Evolutionary conservation across 2,329 filamentous ascomycete species (phyloP).

Genomic region (Stachybotrys echinatus): DNA sequence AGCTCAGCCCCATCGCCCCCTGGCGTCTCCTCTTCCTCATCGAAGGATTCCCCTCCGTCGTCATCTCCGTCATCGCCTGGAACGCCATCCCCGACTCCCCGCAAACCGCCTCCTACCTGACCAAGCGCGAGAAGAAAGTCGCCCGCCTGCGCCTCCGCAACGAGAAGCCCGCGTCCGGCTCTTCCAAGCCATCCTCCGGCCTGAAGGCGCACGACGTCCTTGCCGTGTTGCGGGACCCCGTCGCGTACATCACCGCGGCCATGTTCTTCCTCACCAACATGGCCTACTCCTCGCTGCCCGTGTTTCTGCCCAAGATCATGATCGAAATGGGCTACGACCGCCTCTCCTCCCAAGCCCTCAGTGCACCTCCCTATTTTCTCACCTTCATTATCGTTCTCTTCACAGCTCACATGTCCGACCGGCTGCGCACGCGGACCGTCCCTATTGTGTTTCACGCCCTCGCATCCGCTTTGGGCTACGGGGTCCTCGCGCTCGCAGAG

Average conservation of each 20-base stretch:
- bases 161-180: slow-evolving; percentile 29
- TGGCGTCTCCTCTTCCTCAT: slow-evolving; percentile 84
- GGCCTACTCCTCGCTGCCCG: slow-evolving; percentile 80
- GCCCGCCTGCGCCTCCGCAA: slow-evolving; percentile 62
- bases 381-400: slow-evolving; percentile 68
- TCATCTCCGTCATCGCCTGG: slow-evolving; percentile 72
- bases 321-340: slow-evolving; percentile 68
- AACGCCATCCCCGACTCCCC: slow-evolving; percentile 72
- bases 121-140: slow-evolving; percentile 59
- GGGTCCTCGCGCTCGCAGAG: slow-evolving; percentile 56
- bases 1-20: slow-evolving; percentile 63
- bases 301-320: slow-evolving; percentile 81
- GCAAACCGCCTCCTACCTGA: slow-evolving; percentile 58
- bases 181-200: slow-evolving; percentile 18
- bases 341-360: slow-evolving; percentile 67
- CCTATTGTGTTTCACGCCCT: slow-evolving; percentile 67
- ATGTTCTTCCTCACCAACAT: slow-evolving; percentile 90
- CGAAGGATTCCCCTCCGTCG: slow-evolving; percentile 78
- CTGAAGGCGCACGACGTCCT: slow-evolving; percentile 53
- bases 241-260: slow-evolving; percentile 62
- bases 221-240: slow-evolving; percentile 30
- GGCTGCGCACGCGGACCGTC: slow-evolving; percentile 52
- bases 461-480: slow-evolving; percentile 57
- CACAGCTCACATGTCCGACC: slow-evolving; percentile 70
- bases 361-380: slow-evolving; percentile 74